These are phyloP conservation scores for Diaporthe humulicola DNA, from an alignment of 2,329 filamentous ascomycete species.

Conservation along the genomic window DNA sequence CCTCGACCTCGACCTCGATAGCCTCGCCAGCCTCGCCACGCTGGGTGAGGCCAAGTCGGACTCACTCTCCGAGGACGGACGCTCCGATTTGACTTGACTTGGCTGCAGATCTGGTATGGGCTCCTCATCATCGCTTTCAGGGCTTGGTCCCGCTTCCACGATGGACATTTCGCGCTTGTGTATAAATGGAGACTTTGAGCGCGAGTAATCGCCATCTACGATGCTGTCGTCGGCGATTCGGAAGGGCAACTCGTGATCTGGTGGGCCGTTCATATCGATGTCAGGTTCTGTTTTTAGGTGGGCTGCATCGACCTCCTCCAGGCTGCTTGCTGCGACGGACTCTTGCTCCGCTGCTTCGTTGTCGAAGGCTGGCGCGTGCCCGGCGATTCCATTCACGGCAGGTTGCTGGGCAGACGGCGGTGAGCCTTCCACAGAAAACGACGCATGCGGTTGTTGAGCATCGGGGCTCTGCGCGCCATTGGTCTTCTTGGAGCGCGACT, in stretches of 20 bases:
- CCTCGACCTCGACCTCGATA: constrained; percentile 37
- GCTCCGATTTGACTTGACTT: constrained; percentile 16
- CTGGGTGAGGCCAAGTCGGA: constrained; percentile 28
- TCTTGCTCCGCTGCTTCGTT: background rate
- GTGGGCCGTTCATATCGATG: background rate
- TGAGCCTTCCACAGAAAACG: constrained; percentile 18
- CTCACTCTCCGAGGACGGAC: background rate
- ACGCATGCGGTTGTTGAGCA: background rate
- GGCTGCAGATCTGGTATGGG: constrained; percentile 15
- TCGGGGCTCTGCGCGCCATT: background rate
- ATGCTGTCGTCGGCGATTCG: background rate
- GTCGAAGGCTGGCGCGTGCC: background rate
- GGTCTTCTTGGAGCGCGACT: background rate
- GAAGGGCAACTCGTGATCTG: background rate
- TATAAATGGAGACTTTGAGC: constrained; percentile 26
- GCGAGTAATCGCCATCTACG: constrained; percentile 1
- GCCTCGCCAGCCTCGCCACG: constrained; percentile 19
- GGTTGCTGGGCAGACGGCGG: constrained; percentile 34
- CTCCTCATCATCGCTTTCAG: background rate
- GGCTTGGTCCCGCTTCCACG: background rate
- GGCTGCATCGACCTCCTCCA: background rate
- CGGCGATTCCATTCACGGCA: background rate
- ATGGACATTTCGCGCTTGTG: constrained; percentile 33
- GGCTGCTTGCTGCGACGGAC: background rate
- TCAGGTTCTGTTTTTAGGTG: constrained; percentile 15